Percentiles rank a stretch among this genome's conserved stretches.
These are phyloP conservation scores for Sordariomycetes sp. DNA, from an alignment of 2,329 filamentous ascomycete genomes.

Conservation along the genomic window DNA sequence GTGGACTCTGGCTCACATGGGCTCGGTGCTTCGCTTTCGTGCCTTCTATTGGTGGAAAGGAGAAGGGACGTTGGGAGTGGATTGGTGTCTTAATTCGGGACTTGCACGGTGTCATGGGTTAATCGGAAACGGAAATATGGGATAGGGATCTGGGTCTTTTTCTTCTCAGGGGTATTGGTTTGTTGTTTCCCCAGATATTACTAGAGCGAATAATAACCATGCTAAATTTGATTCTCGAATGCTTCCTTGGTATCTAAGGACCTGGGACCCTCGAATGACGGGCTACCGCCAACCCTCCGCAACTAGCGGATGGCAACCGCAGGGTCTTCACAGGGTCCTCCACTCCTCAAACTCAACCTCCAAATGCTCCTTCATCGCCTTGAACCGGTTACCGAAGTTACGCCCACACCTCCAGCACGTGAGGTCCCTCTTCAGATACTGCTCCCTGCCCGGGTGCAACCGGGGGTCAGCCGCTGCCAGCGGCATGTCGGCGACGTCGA, in stretches of 20 bases:
- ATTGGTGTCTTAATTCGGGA: not conserved
- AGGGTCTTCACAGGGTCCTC: slow-evolving; percentile 45
- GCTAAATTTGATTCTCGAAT: not conserved
- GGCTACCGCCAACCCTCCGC: not conserved
- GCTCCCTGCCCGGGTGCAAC: slow-evolving; percentile 39
- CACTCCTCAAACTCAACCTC: slow-evolving; percentile 64
- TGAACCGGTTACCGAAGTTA: slow-evolving; percentile 66
- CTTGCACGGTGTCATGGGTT: not conserved
- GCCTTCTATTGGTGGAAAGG: not conserved
- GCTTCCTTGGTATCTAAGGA: not conserved
- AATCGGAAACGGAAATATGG: not conserved
- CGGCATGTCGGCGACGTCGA: slow-evolving; percentile 71
- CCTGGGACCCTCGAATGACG: not conserved
- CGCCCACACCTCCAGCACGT: slow-evolving; percentile 75
- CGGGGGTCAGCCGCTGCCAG: slow-evolving; percentile 54
- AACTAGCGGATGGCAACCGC: not conserved
- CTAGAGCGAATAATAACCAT: not conserved
- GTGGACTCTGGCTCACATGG: too few species aligned
- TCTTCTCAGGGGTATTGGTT: not conserved
- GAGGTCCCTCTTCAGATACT: slow-evolving; percentile 56
- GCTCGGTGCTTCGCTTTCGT: not conserved
- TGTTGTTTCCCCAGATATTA: not conserved
- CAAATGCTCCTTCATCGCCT: slow-evolving; percentile 65
- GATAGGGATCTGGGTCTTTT: not conserved
- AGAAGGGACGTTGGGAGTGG: not conserved